These are phyloP conservation scores for Zalaria sp. DNA, from an alignment of 2,329 filamentous ascomycete species.

Conservation along the genomic window DNA sequence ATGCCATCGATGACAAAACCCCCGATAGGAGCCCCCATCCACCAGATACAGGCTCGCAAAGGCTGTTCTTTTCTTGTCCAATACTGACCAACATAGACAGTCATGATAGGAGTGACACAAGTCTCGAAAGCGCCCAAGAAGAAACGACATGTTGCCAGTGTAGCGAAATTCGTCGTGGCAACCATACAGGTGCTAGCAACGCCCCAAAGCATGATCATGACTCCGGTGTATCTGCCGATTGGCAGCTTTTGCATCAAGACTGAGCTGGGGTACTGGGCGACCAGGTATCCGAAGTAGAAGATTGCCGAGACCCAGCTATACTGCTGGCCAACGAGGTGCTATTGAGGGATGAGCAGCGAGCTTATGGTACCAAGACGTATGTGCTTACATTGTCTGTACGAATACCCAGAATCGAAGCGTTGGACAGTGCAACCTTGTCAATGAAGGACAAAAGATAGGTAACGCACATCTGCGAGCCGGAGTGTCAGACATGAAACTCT, in stretches of 20 bases:
- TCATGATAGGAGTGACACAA: slow-evolving; percentile 14
- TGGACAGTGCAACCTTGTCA: not conserved
- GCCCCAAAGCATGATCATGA: slow-evolving; percentile 46
- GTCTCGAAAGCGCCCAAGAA: slow-evolving; percentile 44
- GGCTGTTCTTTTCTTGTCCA: no score
- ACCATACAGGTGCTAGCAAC: slow-evolving; percentile 22
- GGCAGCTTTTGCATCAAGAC: slow-evolving; percentile 38
- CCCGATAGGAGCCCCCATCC: no score
- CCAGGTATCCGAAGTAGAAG: slow-evolving; percentile 40
- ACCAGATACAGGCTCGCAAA: no score
- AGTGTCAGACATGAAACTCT: not conserved
- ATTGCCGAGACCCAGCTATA: slow-evolving; percentile 38
- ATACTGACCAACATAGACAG: no score
- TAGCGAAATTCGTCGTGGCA: slow-evolving; percentile 31
- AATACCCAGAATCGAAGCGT: not conserved
- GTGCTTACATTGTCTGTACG: not conserved
- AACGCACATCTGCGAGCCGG: not conserved
- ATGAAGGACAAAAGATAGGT: not conserved
- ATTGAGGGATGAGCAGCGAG: not conserved
- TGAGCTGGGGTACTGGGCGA: slow-evolving; percentile 42
- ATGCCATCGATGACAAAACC: no score
- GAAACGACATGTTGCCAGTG: slow-evolving; percentile 41
- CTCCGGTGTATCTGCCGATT: slow-evolving; percentile 28
- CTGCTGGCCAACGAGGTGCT: slow-evolving; percentile 41
- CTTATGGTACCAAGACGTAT: not conserved